Evolutionary conservation across 768 basidiomycete genomes (phyloP), one percentile per base, ranked within the genome.

Genomic region (Lentinula sp.): DNA sequence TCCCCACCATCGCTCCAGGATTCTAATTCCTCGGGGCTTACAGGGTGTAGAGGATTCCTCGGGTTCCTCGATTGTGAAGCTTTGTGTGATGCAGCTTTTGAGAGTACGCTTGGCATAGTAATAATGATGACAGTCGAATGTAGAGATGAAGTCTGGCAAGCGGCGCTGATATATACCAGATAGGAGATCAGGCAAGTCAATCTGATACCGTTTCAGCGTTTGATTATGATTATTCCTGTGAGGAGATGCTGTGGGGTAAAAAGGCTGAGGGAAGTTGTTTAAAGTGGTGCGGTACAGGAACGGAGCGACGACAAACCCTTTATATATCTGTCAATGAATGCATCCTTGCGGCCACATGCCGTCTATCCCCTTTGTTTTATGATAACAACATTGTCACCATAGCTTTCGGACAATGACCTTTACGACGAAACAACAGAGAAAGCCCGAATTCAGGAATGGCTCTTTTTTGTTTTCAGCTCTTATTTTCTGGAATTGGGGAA

Each of bases 1-100:
- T 75, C 72, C 15, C 37, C 46, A 5, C 23, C 46, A 50, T 74
- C 73, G 65, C 71, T 74, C 73, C 73, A 76, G 35, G 67, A 62
- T 59, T 73, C 72, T 42, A 68, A 66, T 66, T 75, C 76, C 52
- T 73, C 74, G 16, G 72, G 73, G 59, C 72, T 68, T 15, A 73
- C 71, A 61, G 73, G 67, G 35, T 70, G 73, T 56, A 74, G 64
- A 59, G 68, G 65, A 60, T 69, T 61, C 45, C 51, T 50, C 39
- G 43, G 57, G 7, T n/a, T 28, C 23, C 23, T 45, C 28, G 39
- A 56, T 32, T 56, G 55, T 18, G 55, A 56, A 8, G 37, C 41
- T 45, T 56, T 56, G 8, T 41, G 55, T 15, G 37, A 56, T 1
- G 55, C 41, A 43, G 55, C 55, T 56, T 32, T 56, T 1, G 55